Evolutionary conservation across 1,284 basidiomycete genomes (phyloP), one percentile per base, ranked within the genome.

Genomic region (Xerocomus minutiporus): DNA sequence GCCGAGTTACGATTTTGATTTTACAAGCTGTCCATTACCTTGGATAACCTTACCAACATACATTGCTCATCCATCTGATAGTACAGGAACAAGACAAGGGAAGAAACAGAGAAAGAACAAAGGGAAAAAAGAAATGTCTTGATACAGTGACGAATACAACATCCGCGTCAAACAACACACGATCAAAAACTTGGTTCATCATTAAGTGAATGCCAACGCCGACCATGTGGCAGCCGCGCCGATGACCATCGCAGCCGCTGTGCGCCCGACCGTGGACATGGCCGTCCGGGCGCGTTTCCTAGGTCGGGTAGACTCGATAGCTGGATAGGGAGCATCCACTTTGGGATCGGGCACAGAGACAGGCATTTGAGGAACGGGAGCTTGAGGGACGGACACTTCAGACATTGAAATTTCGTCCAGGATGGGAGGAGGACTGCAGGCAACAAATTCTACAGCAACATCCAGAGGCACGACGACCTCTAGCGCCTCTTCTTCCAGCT

Each of bases 171-270:
- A 8, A 26, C 26, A 13, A 42, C 25, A 9, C 20, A 20, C 20
- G 20, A 20, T 2, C 11, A 13, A 25, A 40, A 26, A 26, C 6
- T 42, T 28, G 15, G 15, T 39, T 34, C 29, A 20, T 43, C 50
- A 53, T 76, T 56, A 83, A 55, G 73, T 75, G 63, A 83, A 87
- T 1, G 84, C 84, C 53, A 87, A 69, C 23, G 83, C 83, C 28
- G 81, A 78, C 85, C 85, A 87, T 1, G 84, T 77, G 7, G 79
- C 80, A 12, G 82, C 79, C 15, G 84, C 84, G 29, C 85, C 85
- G 38, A 87, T 63, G 0, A 78, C 76, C 32, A 82, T 76, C 26
- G 78, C 79, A 3, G 80, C 78, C 5, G 80, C 77, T 7, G 83
- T 85, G 43, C 79, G 79, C 35, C 72, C 75, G 31, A 80, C 66